Evolutionary conservation across 768 basidiomycete genomes (phyloP).

Genomic region (Lactarius hatsudake): DNA sequence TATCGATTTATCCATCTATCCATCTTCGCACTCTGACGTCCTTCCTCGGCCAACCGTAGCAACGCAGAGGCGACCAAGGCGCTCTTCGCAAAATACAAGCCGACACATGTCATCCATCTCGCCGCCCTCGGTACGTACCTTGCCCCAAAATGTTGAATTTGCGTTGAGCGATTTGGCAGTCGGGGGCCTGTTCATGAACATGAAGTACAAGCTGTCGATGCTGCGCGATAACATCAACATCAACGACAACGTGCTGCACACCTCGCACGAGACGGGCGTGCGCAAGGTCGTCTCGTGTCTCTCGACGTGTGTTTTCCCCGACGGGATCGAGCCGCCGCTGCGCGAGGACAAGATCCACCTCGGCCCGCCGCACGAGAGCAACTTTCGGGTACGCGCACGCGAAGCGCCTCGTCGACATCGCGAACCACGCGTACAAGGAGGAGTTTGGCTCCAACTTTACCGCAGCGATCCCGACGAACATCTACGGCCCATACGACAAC

Average conservation of each 20-base stretch:
- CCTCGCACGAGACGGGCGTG: conserved; percentile 59
- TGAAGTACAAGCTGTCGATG: conserved; percentile 93
- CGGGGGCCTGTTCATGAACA: conserved; percentile 92
- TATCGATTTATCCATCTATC: neutral
- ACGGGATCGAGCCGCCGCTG: conserved; percentile 88
- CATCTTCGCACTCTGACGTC: conserved; percentile 59
- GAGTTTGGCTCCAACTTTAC: conserved; percentile 95
- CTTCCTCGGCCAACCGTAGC: conserved; percentile 53
- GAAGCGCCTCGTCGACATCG: conserved; percentile 91
- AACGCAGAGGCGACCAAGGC: conserved; percentile 64
- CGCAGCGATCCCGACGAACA: conserved; percentile 95
- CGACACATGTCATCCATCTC: conserved; percentile 94
- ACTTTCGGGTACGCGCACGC: conserved; percentile 97
- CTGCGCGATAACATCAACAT: conserved; percentile 91
- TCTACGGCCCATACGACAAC: conserved; percentile 92
- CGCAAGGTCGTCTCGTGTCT: conserved; percentile 89
- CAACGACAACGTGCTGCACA: conserved; percentile 89
- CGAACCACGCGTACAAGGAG: conserved; percentile 95
- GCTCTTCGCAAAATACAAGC: conserved; percentile 87
- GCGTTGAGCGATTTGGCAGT: conserved; percentile 44
- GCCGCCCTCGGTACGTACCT: conserved; percentile 72
- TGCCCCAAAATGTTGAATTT: neutral
- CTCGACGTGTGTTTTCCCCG: conserved; percentile 96
- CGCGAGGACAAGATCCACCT: conserved; percentile 89
- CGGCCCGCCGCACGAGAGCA: conserved; percentile 89